phyloP scores from a whole-genome alignment of 768 basidiomycete genomes.

The Mycena belliarum region DNA sequence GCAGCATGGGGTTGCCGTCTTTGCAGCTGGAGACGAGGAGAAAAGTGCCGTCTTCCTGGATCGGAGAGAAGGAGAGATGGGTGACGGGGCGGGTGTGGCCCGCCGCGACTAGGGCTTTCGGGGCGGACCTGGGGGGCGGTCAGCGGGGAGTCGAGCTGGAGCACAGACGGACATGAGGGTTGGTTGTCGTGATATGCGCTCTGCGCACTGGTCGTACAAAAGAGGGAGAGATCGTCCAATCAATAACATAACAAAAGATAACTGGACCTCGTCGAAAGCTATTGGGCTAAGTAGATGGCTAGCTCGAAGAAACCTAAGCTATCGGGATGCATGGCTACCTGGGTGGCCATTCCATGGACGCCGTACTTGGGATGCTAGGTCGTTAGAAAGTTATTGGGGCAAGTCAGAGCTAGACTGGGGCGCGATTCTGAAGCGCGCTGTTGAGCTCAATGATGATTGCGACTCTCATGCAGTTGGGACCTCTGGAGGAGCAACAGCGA shows the following conservation, averaged over 20 bases:
- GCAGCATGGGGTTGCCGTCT: slow-evolving; percentile 96
- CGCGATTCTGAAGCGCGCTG: too few relatives aligned
- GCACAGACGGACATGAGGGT: slow-evolving; percentile 1
- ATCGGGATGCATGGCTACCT: too few relatives aligned
- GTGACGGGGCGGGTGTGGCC: slow-evolving; percentile 89
- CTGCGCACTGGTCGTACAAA: slow-evolving; percentile 11
- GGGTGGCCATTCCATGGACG: too few relatives aligned
- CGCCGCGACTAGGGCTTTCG: slow-evolving; percentile 80
- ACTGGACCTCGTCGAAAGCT: too few relatives aligned
- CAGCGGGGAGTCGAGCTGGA: neutral
- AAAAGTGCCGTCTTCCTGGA: slow-evolving; percentile 83
- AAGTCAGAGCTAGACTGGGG: too few relatives aligned
- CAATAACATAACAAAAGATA: neutral
- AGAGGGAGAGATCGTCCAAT: neutral
- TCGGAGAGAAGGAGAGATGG: slow-evolving; percentile 88
- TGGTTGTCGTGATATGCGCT: slow-evolving; percentile 14
- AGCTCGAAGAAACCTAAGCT: too few relatives aligned
- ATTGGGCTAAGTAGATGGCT: too few relatives aligned
- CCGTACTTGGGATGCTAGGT: too few relatives aligned
- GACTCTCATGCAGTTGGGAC: too few relatives aligned
- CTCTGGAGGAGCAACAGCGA: too few relatives aligned
- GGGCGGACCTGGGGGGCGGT: slow-evolving; percentile 51
- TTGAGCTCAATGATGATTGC: too few relatives aligned
- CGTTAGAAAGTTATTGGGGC: too few relatives aligned
- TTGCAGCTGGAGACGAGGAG: slow-evolving; percentile 96